These are phyloP conservation scores for Pichia gijzeniarum DNA, from an alignment of 805 yeast genomes.

Conservation along the genomic window DNA sequence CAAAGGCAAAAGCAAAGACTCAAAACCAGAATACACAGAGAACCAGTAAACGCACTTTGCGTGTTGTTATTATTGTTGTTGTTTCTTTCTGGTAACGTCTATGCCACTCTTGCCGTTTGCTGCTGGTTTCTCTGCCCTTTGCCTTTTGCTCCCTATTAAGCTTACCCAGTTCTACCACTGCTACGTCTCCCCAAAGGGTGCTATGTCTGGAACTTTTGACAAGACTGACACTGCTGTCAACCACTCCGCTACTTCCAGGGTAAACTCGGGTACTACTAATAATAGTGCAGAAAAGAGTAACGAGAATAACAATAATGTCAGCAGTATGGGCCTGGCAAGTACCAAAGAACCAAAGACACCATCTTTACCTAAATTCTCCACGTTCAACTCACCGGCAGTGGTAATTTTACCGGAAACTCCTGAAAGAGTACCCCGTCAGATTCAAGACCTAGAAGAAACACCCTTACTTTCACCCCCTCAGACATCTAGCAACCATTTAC, in stretches of 20 bases:
- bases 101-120: too few relatives aligned
- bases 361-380: constrained; percentile 18
- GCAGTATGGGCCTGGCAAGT: not conserved
- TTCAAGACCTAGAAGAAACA: constrained; percentile 22
- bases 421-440: constrained; percentile 12
- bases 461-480: constrained; percentile 31
- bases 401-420: constrained; percentile 25
- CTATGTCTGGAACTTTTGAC: not conserved
- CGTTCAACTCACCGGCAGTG: constrained; percentile 22
- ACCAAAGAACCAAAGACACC: constrained; percentile 24
- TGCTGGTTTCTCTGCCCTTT: too few relatives aligned
- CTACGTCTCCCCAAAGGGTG: too few relatives aligned
- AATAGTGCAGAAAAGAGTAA: not conserved
- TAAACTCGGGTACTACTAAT: not conserved
- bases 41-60: too few relatives aligned
- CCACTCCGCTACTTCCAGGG: not conserved
- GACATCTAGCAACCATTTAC: constrained; percentile 1
- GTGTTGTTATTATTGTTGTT: too few relatives aligned
- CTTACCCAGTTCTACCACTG: too few relatives aligned
- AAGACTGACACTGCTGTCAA: not conserved
- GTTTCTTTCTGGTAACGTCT: too few relatives aligned
- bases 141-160: too few relatives aligned
- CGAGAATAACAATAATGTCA: not conserved
- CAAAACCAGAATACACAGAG: not conserved
- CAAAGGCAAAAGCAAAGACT: not conserved